Percentiles rank a stretch among this genome's conserved stretches.
These are phyloP conservation scores for Cystofilobasidium capitatum DNA, from an alignment of 768 basidiomycete species.

Conservation along the genomic window DNA sequence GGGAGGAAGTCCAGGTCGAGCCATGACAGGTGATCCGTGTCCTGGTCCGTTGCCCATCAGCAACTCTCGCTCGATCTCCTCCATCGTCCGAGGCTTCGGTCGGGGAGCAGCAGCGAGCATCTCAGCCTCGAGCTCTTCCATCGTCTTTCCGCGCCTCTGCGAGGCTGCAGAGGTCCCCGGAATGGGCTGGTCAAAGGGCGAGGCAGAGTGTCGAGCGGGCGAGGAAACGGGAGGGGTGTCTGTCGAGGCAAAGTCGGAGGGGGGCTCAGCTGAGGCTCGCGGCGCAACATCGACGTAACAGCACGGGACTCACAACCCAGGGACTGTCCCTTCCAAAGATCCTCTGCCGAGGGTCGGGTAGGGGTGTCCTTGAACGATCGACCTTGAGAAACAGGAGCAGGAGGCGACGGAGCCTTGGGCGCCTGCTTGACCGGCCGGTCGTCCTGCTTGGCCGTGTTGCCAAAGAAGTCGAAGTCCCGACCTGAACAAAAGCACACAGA, in stretches of 20 bases:
- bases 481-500: constrained; percentile 44
- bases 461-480: constrained; percentile 77
- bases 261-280: too few species aligned
- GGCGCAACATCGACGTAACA: too few species aligned
- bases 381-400: not conserved
- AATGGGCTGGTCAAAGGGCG: constrained; percentile 14
- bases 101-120: constrained; percentile 26
- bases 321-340: constrained; percentile 5
- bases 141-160: constrained; percentile 28
- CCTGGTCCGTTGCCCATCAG: constrained; percentile 25
- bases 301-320: not conserved
- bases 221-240: not conserved
- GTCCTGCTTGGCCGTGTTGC: constrained; percentile 42
- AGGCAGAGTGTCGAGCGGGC: constrained; percentile 9
- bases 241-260: not conserved
- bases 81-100: constrained; percentile 35
- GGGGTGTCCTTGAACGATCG: not conserved
- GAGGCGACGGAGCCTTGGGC: constrained; percentile 20
- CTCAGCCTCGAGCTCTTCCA: constrained; percentile 39
- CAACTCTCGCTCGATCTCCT: constrained; percentile 41
- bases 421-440: constrained; percentile 14
- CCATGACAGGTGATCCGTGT: constrained; percentile 13
- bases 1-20: not conserved
- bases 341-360: not conserved
- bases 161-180: not conserved